Evolutionary conservation across 2,329 filamentous ascomycete species (phyloP), one percentile per base, ranked within the genome.

Genomic region (Colletotrichum sp.): DNA sequence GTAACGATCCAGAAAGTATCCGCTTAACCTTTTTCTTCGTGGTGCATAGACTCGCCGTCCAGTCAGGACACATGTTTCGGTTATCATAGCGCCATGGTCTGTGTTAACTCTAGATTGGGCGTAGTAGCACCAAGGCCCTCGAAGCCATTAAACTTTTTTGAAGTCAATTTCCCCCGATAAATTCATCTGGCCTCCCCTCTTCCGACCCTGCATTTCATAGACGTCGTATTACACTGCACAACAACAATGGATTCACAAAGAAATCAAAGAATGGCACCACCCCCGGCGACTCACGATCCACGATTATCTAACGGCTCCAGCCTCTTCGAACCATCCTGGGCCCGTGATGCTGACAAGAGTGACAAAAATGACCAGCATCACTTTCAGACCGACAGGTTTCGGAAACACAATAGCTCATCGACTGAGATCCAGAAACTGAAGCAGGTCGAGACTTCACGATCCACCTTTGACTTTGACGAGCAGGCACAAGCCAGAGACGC

Each of bases 21-120:
- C 44, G 44, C 44, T 52, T 52, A 52, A 52, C 44, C 44, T 52
- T 52, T 52, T 52, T 52, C 44, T 21, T 52, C 44, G 6, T 21
- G 44, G 44, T 52, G 44, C 44, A 13, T 52, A 52, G 44, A 52
- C 44, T 52, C n/a, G 44, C 44, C n/a, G 44, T 52, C 44, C 44
- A 52, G 64, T 24, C 21, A 30, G 57, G 57, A 60, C 18, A 26
- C 34, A 63, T 68, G 69, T 72, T 71, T 71, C 69, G 69, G 16
- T 30, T 34, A 30, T 49, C 30, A 30, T 36, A 36, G 30, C 44
- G 49, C 32, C 18, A 68, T 68, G 63, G 49, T 68, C 69, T 68
- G 63, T 72, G 63, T 72, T n/a, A 4, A 8, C 39, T 18, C 16
- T 12, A 18, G 21, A 24, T 52, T 52, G 16, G 12, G 12, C 36